Percentiles rank a stretch among this genome's conserved stretches.
Evolutionary conservation across 108 stramenopile species (phyloP).

Genomic region (Ochromonas danica): DNA sequence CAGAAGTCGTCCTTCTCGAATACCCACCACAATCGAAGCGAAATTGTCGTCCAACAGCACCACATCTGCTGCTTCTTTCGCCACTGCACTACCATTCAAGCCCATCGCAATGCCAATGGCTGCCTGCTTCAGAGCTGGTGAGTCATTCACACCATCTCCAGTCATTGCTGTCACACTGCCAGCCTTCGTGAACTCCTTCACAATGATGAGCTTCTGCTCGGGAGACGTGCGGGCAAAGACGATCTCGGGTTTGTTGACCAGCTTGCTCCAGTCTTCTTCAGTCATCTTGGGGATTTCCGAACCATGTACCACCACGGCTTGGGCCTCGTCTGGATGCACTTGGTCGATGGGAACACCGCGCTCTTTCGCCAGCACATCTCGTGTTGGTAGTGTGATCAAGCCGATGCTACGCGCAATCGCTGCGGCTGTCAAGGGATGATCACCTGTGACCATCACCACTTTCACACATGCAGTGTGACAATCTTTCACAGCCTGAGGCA

Average conservation of each 20-base stretch:
- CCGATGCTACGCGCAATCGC: constrained; percentile 90
- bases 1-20: constrained; percentile 69
- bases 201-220: constrained; percentile 74
- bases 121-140: constrained; percentile 95
- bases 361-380: too few species aligned
- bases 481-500: constrained; percentile 73
- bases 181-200: constrained; percentile 81
- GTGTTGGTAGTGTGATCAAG: constrained; percentile 4
- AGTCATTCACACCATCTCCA: constrained; percentile 98
- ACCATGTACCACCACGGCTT: constrained; percentile 10
- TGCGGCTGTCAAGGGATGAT: constrained; percentile 82
- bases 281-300: constrained; percentile 21
- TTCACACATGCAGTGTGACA: constrained; percentile 89
- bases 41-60: constrained; percentile 97
- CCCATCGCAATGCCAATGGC: constrained; percentile 90
- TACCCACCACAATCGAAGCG: constrained; percentile 78
- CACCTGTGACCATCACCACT: constrained; percentile 96
- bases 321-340: background rate
- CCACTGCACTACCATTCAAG: constrained; percentile 54
- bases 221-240: constrained; percentile 69
- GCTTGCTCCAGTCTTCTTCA: background rate
- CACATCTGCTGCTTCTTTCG: constrained; percentile 93
- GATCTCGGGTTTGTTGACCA: constrained; percentile 39
- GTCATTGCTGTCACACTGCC: constrained; percentile 89
- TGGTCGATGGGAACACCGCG: background rate